phyloP scores from a whole-genome alignment of 768 basidiomycete genomes.

The Lentinus tigrinus region DNA sequence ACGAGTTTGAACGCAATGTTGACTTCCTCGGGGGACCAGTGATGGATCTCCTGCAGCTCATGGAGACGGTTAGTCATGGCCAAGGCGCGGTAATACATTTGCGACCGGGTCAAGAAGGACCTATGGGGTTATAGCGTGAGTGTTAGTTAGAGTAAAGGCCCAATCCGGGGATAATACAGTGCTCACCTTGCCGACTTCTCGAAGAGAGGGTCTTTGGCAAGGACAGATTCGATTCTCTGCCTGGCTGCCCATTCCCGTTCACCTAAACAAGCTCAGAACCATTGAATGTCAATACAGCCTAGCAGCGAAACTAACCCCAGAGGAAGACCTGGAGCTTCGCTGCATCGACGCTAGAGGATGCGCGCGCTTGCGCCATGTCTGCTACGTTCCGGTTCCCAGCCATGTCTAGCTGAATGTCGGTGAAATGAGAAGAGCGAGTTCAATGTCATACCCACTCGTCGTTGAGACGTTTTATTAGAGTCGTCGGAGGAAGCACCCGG shows the following conservation, averaged over 20 bases:
- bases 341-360: constrained; percentile 42
- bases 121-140: constrained; percentile 29
- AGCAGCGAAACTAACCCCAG: constrained; percentile 39
- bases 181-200: constrained; percentile 56
- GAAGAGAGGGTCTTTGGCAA: constrained; percentile 57
- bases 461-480: no score
- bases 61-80: constrained; percentile 53
- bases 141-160: neutral
- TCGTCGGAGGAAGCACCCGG: no score
- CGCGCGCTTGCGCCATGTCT: constrained; percentile 54
- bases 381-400: neutral
- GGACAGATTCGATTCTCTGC: constrained; percentile 40
- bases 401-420: neutral
- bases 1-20: constrained; percentile 44
- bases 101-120: constrained; percentile 55
- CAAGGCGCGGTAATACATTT: constrained; percentile 55
- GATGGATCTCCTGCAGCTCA: constrained; percentile 54
- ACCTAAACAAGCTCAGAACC: constrained; percentile 34
- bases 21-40: constrained; percentile 52
- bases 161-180: no score
- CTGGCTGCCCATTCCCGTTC: constrained; percentile 49
- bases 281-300: constrained; percentile 39
- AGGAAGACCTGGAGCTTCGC: constrained; percentile 46
- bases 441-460: no score
- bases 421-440: no score